Conservation (phyloP, 78 protist species). For the Monosiga brevicollis region DNA sequence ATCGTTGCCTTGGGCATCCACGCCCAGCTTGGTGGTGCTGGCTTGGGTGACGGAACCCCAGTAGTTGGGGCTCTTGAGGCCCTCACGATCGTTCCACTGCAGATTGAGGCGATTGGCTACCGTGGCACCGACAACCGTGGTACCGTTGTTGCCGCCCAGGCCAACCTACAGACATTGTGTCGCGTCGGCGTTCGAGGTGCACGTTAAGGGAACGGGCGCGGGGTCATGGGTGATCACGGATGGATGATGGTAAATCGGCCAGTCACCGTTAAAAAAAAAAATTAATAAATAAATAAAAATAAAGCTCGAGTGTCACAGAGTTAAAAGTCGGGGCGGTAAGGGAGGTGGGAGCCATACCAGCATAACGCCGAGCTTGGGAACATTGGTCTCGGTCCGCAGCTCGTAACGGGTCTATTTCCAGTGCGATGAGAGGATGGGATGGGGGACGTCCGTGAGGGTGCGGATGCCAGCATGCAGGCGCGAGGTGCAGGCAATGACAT, state of each 20-base stretch:
- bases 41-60: slow-evolving; percentile 90
- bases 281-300: too few species aligned
- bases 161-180: too few species aligned
- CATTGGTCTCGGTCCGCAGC: slow-evolving; percentile 44
- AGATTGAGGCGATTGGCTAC: slow-evolving; percentile 86
- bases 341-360: too few species aligned
- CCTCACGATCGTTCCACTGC: slow-evolving; percentile 79
- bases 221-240: too few species aligned
- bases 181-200: too few species aligned
- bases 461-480: slow-evolving; percentile 45
- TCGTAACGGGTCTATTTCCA: too few species aligned
- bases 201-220: too few species aligned
- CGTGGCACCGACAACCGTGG: slow-evolving; percentile 86
- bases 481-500: slow-evolving; percentile 28
- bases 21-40: slow-evolving; percentile 76
- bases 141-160: slow-evolving; percentile 98
- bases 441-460: slow-evolving; percentile 4
- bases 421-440: background rate
- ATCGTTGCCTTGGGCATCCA: slow-evolving; percentile 51
- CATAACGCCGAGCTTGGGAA: slow-evolving; percentile 71
- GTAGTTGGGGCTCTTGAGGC: slow-evolving; percentile 86
- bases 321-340: too few species aligned
- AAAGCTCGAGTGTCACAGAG: too few species aligned
- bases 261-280: too few species aligned
- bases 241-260: too few species aligned